Evolutionary conservation across 148 eudicot species (phyloP).

Genomic region (Hydrangea macrophylla): DNA sequence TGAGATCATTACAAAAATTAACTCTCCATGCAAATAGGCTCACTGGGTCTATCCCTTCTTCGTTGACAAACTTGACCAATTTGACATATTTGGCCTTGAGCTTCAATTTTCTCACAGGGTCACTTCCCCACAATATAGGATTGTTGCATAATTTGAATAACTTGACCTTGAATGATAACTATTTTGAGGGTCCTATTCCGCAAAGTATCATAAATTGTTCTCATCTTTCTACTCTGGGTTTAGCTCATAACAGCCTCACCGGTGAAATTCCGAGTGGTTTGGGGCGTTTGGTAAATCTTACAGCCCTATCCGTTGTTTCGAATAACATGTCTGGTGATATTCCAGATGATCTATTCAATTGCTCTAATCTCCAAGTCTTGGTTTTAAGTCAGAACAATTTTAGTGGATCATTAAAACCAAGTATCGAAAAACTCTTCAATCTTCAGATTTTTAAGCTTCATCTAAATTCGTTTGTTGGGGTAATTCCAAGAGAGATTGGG

Average conservation of each 20-base stretch:
- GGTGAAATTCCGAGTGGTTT: constrained; percentile 67
- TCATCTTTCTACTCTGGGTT: constrained; percentile 32
- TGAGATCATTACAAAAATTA: constrained; percentile 53
- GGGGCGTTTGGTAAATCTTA: constrained; percentile 49
- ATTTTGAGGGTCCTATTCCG: constrained; percentile 64
- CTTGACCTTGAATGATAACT: constrained; percentile 40
- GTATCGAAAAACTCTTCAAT: constrained; percentile 47
- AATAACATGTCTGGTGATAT: constrained; percentile 61
- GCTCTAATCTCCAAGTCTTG: constrained; percentile 43
- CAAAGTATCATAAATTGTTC: constrained; percentile 66
- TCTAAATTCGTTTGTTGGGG: constrained; percentile 48
- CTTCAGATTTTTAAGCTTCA: constrained; percentile 38
- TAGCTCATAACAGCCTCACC: constrained; percentile 41
- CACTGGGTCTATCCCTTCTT: constrained; percentile 61
- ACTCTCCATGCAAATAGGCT: constrained; percentile 64
- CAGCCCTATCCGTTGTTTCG: constrained; percentile 40
- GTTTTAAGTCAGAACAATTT: constrained; percentile 44
- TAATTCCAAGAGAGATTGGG: constrained; percentile 66
- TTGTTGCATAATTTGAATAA: constrained; percentile 52
- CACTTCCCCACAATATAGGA: constrained; percentile 71
- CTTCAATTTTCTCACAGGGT: constrained; percentile 59
- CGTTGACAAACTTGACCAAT: constrained; percentile 51
- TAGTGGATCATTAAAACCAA: constrained; percentile 47
- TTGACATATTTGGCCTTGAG: constrained; percentile 58
- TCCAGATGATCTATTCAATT: constrained; percentile 74